A percentile compares a stretch with the other conserved stretches of the same genome.
Evolutionary conservation across 176 grass and related monocot species (phyloP).

Genomic region (Avena insularis): DNA sequence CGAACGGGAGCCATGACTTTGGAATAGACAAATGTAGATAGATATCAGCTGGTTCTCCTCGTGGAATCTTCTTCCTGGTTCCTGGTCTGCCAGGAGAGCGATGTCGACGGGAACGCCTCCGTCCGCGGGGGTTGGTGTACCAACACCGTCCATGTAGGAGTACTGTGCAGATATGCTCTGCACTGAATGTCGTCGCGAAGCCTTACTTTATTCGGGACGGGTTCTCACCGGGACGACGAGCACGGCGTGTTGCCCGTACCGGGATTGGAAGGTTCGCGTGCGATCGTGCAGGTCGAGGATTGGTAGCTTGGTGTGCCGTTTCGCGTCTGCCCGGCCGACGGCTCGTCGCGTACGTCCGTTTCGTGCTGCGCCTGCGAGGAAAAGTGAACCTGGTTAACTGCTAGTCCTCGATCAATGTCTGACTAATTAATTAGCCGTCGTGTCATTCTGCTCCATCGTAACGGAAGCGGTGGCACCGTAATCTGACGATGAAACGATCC

Average conservation of each 20-base stretch:
- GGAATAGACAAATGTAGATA: background rate
- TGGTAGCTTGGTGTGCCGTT: too few relatives aligned
- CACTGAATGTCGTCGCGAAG: too few relatives aligned
- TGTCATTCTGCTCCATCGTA: too few relatives aligned
- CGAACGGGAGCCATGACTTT: background rate
- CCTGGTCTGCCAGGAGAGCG: background rate
- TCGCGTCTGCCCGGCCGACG: too few relatives aligned
- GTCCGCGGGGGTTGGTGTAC: conserved; percentile 38
- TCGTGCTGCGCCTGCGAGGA: too few relatives aligned
- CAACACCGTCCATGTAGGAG: background rate
- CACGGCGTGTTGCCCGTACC: background rate
- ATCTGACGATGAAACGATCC: too few relatives aligned
- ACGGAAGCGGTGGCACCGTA: too few relatives aligned
- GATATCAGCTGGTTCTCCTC: background rate
- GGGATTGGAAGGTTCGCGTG: background rate
- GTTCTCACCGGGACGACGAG: background rate
- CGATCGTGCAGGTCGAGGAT: too few relatives aligned
- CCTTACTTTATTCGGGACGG: background rate
- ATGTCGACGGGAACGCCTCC: background rate
- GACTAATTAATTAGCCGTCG: too few relatives aligned
- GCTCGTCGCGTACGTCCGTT: too few relatives aligned
- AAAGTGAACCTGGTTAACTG: too few relatives aligned
- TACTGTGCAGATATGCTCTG: background rate
- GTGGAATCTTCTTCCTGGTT: conserved; percentile 5
- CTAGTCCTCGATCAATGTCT: too few relatives aligned